phyloP scores from a whole-genome alignment of 192 early-diverging fungal genomes.

The Linnemannia zychae region DNA sequence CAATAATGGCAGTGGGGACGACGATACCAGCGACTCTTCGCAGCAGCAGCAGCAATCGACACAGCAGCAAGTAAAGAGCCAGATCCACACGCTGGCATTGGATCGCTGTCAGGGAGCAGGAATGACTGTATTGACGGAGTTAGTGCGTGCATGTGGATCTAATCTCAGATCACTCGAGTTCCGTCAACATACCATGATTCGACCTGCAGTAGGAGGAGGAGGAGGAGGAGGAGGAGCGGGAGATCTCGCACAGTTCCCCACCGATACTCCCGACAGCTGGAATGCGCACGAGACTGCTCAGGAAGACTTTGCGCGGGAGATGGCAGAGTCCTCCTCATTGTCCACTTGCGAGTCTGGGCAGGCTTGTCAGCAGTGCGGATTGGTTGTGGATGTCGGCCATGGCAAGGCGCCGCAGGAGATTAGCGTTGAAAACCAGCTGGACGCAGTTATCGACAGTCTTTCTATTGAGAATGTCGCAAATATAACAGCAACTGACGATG shows the following conservation, averaged over 20 bases:
- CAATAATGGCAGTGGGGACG: neutral
- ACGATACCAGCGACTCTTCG: neutral
- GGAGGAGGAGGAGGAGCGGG: neutral
- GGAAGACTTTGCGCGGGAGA: neutral
- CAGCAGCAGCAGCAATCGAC: neutral
- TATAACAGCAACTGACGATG: neutral
- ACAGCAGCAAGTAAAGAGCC: neutral
- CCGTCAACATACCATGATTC: conserved; percentile 9
- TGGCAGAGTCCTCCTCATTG: neutral
- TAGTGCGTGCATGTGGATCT: conserved; percentile 24
- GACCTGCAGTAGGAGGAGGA: neutral
- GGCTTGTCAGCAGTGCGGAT: neutral
- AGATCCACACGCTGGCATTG: conserved; percentile 5
- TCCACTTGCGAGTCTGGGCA: conserved; percentile 4
- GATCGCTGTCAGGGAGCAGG: conserved; percentile 25
- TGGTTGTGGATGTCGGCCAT: neutral
- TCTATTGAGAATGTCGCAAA: neutral
- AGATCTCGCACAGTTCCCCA: conserved; percentile 27
- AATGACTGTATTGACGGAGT: conserved; percentile 11
- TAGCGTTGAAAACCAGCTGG: neutral
- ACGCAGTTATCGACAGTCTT: neutral
- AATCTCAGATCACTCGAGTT: conserved; percentile 27
- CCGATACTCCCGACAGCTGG: conserved; percentile 29
- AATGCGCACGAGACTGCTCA: neutral
- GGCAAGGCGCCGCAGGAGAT: neutral